Evolutionary conservation across 768 basidiomycete genomes (phyloP), one percentile per base, ranked within the genome.

Genomic region (Neoboletus subvelutipes): DNA sequence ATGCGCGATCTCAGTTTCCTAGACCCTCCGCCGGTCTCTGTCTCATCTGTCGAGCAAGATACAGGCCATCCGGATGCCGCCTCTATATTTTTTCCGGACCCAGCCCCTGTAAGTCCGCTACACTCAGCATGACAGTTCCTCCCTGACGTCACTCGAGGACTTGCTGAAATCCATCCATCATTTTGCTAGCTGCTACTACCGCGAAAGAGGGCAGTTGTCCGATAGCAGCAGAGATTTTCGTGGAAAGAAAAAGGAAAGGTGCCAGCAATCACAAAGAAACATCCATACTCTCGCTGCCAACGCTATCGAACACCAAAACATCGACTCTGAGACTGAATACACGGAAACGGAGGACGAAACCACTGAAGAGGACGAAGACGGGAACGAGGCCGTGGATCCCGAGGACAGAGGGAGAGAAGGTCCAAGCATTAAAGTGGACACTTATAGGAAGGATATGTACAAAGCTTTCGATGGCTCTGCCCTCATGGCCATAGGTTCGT

Each of bases 381-480:
- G 62, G 36, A 48, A 5, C n/a, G 58, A 62, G 40, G n/a, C 15
- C 26, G 43, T 42, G 39, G 47, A 52, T 45, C n/a, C 34, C 13
- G 59, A 62, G 31, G 59, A 59, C 50, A 50, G 34, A 8, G 48
- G 24, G 18, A 52, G 49, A 45, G 56, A 61, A 22, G 56, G 41
- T 12, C 42, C 47, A 4, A 48, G 20, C 22, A 43, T 45, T 7
- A 61, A 54, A 50, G 37, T 26, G 3, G 63, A 63, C 20, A 9
- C 50, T 22, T 54, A 55, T 53, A 34, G 18, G 15, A 64, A 76
- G 59, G 86, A 89, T 61, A 91, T 92, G 90, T 91, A 90, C 67
- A 87, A 80, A 64, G 76, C 81, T 4, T 76, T 90, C 58, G 86
- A 90, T 62, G 90, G 90, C 5, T 84, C 86, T 11, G 86, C 87